Conservation (phyloP, 257 asterid species). For the Primulina tabacum region DNA sequence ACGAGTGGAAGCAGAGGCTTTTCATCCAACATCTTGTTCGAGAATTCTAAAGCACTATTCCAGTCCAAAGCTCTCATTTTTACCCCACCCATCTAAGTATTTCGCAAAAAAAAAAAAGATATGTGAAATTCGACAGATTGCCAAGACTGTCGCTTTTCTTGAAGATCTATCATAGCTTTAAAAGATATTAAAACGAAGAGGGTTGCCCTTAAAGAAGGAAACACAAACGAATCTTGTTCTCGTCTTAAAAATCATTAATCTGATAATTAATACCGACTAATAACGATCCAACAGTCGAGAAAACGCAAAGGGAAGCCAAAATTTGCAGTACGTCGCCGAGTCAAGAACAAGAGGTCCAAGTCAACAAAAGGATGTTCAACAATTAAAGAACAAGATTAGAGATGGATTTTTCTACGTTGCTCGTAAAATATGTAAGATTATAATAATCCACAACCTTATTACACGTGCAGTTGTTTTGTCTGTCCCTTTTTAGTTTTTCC, state of each 20-base stretch:
- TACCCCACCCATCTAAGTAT: slow-evolving; percentile 44
- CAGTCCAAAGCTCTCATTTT: slow-evolving; percentile 51
- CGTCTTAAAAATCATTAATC: slow-evolving; percentile 19
- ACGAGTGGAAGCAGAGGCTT: slow-evolving; percentile 67
- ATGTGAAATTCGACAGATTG: not conserved
- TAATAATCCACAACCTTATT: too few species aligned
- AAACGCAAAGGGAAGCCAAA: not conserved
- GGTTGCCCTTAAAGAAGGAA: slow-evolving; percentile 20
- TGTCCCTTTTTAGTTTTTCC: not conserved
- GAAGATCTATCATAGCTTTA: slow-evolving; percentile 11
- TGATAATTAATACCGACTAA: not conserved
- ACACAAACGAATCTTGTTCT: slow-evolving; percentile 22
- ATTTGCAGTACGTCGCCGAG: slow-evolving; percentile 5
- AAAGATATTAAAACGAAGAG: slow-evolving; percentile 19
- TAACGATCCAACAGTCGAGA: not conserved
- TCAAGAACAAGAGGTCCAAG: not conserved
- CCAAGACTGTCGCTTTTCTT: slow-evolving; percentile 13
- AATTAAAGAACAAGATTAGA: not conserved
- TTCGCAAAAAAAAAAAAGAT: not conserved
- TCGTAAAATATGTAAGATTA: not conserved
- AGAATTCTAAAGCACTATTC: slow-evolving; percentile 44
- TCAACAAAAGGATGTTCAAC: not conserved
- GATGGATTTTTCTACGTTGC: too few species aligned
- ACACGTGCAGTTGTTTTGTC: not conserved
- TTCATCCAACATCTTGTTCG: slow-evolving; percentile 55